Conservation (phyloP, 306 rosid species). For the Begonia loranthoides region DNA sequence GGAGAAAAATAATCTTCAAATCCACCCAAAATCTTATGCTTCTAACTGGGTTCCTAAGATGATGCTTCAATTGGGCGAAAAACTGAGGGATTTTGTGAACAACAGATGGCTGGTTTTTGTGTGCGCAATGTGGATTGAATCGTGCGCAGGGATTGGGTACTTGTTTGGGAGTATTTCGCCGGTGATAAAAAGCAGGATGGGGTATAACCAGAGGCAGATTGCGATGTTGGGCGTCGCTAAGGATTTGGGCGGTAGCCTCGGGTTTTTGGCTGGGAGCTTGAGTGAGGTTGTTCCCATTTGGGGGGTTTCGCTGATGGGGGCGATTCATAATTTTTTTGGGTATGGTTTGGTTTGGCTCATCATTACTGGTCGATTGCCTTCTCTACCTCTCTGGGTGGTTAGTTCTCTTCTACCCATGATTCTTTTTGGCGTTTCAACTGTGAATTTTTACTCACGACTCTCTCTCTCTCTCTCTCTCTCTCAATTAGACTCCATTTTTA, state of each 20-base stretch:
- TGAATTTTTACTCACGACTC: too few relatives aligned
- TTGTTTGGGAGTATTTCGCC: slow-evolving; percentile 85
- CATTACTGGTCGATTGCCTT: slow-evolving; percentile 41
- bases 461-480: slow-evolving; percentile 1
- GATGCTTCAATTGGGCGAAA: slow-evolving; percentile 37
- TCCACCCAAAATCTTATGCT: too few relatives aligned
- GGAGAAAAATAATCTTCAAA: too few relatives aligned
- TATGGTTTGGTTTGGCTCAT: slow-evolving; percentile 83
- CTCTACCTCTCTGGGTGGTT: slow-evolving; percentile 73
- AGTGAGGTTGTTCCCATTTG: slow-evolving; percentile 71
- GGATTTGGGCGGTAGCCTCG: slow-evolving; percentile 79
- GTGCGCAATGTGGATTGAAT: slow-evolving; percentile 90
- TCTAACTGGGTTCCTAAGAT: not conserved
- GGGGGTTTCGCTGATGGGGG: slow-evolving; percentile 66
- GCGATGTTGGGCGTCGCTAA: slow-evolving; percentile 73
- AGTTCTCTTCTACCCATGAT: slow-evolving; percentile 19
- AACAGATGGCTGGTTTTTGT: slow-evolving; percentile 91
- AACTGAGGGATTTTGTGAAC: slow-evolving; percentile 21
- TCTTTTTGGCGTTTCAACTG: not conserved
- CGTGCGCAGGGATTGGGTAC: slow-evolving; percentile 88
- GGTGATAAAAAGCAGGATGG: slow-evolving; percentile 45
- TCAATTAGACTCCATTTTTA: slow-evolving; percentile 2
- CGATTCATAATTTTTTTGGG: slow-evolving; percentile 46
- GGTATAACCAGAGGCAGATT: slow-evolving; percentile 63
- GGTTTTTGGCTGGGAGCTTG: slow-evolving; percentile 58